Evolutionary conservation across 2,329 filamentous ascomycete species (phyloP).

Genomic region (Penicillium fuscoglaucum): DNA sequence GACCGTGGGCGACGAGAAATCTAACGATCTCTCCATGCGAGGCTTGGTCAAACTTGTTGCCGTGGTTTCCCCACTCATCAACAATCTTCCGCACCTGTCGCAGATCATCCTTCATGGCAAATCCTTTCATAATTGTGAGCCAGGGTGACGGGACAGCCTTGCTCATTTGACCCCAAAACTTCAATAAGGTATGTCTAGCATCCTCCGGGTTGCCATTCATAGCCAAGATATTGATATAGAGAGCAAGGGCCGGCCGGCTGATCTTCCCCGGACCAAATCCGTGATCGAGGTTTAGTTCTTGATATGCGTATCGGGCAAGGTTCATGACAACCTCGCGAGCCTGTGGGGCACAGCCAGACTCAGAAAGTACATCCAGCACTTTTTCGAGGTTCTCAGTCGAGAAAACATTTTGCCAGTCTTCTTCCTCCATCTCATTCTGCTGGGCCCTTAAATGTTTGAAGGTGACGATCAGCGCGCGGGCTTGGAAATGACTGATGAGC

Average conservation of each 20-base stretch:
- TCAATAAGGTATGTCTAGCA: slow-evolving; percentile 50
- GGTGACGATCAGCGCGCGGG: slow-evolving; percentile 59
- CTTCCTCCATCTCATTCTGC: slow-evolving; percentile 32
- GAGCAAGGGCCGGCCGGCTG: slow-evolving; percentile 41
- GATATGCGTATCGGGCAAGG: slow-evolving; percentile 42
- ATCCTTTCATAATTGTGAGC: slow-evolving; percentile 59
- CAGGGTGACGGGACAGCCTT: slow-evolving; percentile 41
- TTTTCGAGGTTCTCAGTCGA: slow-evolving; percentile 43
- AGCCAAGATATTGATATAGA: slow-evolving; percentile 54
- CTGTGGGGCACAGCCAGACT: slow-evolving; percentile 37
- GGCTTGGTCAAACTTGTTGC: slow-evolving; percentile 47
- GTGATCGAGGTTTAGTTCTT: slow-evolving; percentile 40
- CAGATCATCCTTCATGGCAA: slow-evolving; percentile 60
- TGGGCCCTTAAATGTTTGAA: slow-evolving; percentile 59
- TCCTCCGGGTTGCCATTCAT: slow-evolving; percentile 57
- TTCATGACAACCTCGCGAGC: slow-evolving; percentile 42
- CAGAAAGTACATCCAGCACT: slow-evolving; percentile 42
- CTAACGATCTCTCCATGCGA: slow-evolving; percentile 56
- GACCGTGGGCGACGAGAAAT: slow-evolving; percentile 62
- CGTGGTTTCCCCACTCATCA: slow-evolving; percentile 54
- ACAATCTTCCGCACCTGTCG: slow-evolving; percentile 59
- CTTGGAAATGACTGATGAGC: slow-evolving; percentile 65
- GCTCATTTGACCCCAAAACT: slow-evolving; percentile 40
- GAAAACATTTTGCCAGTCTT: slow-evolving; percentile 40
- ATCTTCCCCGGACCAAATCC: slow-evolving; percentile 44